phyloP scores from a whole-genome alignment of 176 grass and related monocot species.

The Triticum urartu region DNA sequence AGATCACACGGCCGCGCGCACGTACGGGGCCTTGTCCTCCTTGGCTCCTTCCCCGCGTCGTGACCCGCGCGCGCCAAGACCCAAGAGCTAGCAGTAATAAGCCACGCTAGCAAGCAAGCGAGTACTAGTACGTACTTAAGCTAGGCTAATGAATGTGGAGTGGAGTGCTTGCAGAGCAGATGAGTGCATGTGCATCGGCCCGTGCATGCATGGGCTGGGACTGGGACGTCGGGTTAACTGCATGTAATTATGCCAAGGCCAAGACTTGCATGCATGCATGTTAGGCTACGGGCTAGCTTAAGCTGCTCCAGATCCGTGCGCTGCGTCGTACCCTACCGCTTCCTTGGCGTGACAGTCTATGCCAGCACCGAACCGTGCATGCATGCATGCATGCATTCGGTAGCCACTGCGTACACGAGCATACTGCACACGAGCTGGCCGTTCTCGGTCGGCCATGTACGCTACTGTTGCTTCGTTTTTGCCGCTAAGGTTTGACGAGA shows the following conservation, averaged over 20 bases:
- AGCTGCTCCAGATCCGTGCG: background rate
- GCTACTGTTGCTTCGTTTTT: background rate
- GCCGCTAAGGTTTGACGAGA: constrained; percentile 11
- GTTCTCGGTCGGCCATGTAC: too few species aligned
- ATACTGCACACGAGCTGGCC: too few species aligned
- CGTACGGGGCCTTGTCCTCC: background rate
- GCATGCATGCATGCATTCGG: background rate
- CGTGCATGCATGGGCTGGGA: background rate
- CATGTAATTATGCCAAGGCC: background rate
- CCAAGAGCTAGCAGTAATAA: background rate
- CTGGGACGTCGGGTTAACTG: background rate
- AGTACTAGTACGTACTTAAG: too few species aligned
- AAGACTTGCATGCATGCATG: too few species aligned
- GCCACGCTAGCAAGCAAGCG: background rate
- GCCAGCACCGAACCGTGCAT: background rate
- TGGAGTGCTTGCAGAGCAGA: too few species aligned
- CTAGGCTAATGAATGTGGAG: background rate
- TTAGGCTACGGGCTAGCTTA: background rate
- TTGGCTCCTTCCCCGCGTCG: background rate
- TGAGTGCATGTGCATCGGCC: background rate
- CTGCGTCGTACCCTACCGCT: background rate
- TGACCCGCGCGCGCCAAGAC: background rate
- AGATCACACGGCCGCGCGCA: too few species aligned
- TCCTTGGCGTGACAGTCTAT: constrained; percentile 24
- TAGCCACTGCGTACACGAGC: too few species aligned